These are phyloP conservation scores for Dalbergia oliveri DNA, from an alignment of 306 rosid genomes.

Conservation along the genomic window DNA sequence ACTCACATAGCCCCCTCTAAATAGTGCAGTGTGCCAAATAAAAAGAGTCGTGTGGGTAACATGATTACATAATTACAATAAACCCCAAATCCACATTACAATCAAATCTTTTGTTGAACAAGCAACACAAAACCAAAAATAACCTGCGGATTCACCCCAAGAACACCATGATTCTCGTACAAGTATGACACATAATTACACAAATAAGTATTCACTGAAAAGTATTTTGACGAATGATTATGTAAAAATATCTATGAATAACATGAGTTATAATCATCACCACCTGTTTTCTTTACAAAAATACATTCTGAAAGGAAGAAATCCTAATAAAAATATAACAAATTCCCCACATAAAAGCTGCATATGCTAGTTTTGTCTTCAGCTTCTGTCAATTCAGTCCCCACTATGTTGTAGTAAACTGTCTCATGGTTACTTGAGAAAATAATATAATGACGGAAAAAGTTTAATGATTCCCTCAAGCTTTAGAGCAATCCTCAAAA, in stretches of 20 bases:
- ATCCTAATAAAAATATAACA: conserved; percentile 27
- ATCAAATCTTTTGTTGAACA: conserved; percentile 1
- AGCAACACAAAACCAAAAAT: not conserved
- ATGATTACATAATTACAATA: not conserved
- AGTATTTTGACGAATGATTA: conserved; percentile 43
- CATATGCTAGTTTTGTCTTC: conserved; percentile 20
- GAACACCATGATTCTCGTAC: conserved; percentile 18
- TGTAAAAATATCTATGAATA: conserved; percentile 42
- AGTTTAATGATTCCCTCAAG: conserved; percentile 11
- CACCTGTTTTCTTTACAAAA: conserved; percentile 50
- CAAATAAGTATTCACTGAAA: conserved; percentile 34
- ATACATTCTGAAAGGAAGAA: conserved; percentile 45
- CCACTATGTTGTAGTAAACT: conserved; percentile 11
- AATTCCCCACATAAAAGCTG: conserved; percentile 33
- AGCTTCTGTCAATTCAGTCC: conserved; percentile 13
- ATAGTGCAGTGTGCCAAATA: too few relatives aligned
- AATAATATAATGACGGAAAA: conserved; percentile 38
- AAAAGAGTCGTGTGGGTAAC: too few relatives aligned
- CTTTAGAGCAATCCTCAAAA: conserved; percentile 35
- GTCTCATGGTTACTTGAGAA: conserved; percentile 37
- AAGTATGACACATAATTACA: conserved; percentile 48
- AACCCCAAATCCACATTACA: not conserved
- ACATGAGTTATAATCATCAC: conserved; percentile 48
- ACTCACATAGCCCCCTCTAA: too few relatives aligned
- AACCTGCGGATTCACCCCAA: not conserved